Conservation (phyloP, 2,329 filamentous ascomycete genomes). For the Aspergillus proliferans region DNA sequence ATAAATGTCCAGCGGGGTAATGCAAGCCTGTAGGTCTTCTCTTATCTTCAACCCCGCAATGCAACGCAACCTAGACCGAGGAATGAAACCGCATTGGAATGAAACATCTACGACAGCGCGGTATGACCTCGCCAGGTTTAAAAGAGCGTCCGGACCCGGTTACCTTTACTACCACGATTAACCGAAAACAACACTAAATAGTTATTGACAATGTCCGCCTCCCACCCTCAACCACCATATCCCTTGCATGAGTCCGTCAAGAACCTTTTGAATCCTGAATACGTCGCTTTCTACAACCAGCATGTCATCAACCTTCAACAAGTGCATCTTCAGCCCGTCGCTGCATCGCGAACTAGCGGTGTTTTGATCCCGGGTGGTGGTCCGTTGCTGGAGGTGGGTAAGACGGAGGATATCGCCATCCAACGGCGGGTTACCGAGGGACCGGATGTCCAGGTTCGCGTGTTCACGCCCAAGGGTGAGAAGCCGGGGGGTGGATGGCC, state of each 20-base stretch:
- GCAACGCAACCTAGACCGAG: not conserved
- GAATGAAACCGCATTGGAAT: not conserved
- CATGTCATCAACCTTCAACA: slow-evolving; percentile 47
- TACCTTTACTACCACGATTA: too few relatives aligned
- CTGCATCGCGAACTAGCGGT: slow-evolving; percentile 46
- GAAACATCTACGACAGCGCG: not conserved
- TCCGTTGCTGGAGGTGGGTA: slow-evolving; percentile 44
- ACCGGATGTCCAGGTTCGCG: slow-evolving; percentile 43
- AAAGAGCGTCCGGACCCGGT: not conserved
- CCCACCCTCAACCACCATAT: slow-evolving; percentile 35
- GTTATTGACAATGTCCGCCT: slow-evolving; percentile 10
- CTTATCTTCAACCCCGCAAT: not conserved
- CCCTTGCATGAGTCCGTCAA: slow-evolving; percentile 45
- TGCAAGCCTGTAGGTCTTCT: not conserved
- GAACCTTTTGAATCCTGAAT: slow-evolving; percentile 45
- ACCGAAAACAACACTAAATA: not conserved
- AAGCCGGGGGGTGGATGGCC: slow-evolving; percentile 48
- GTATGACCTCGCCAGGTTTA: not conserved
- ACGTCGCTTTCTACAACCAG: slow-evolving; percentile 49
- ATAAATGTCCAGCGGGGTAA: not conserved
- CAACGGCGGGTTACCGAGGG: slow-evolving; percentile 42
- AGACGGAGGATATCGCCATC: slow-evolving; percentile 41
- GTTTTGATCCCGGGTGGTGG: slow-evolving; percentile 50
- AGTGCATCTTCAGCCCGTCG: slow-evolving; percentile 51
- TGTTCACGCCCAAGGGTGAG: slow-evolving; percentile 46